Evolutionary conservation across 345 rosid species (phyloP), one percentile per base, ranked within the genome.

Genomic region (Lepidium didymum): DNA sequence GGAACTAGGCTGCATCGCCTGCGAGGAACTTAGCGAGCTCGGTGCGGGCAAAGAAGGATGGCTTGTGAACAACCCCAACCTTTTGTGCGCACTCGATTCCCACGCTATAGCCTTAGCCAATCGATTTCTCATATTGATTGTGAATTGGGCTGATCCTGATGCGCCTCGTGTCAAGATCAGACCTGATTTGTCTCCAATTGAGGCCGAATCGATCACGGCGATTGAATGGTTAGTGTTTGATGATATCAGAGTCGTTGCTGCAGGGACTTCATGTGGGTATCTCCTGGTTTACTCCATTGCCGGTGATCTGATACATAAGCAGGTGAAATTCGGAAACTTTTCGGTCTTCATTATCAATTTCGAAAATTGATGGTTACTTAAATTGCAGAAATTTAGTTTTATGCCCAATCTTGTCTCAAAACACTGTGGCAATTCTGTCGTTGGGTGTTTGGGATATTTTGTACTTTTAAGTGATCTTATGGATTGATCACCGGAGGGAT

Each of bases 31-130:
- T 35, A 68, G 76, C 40, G 91, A 91, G 12, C 76, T 94, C 34
- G 96, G 97, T 27, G 96, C 99, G 3, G 99, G 99, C 2, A 87
- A 86, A 71, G 97, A 94, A 76, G 95, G 96, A 1, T 91, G 99
- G 99, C 87, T 91, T 2, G 86, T 76, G 21, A 80, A 89, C 44
- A 81, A 81, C 27, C 88, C 92, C 0, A 79, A 77, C 68, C 78
- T 91, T 23, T 74, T 79, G 4, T 85, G 85, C 80, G 91, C 99
- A 1, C 87, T 91, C 14, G 96, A 87, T 73, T 70, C 81, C 21
- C 90, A 87, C 69, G 81, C 86, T 33, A 34, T 91, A 58, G 91
- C 97, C 64, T 65, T 91, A 66, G 89, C 97, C 62, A 84, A 83
- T 72, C 81, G 82, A 12, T 77, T 31, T 64, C 56, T 84, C 46